phyloP scores from a whole-genome alignment of 768 basidiomycete species.

The Leucosporidium scottii region DNA sequence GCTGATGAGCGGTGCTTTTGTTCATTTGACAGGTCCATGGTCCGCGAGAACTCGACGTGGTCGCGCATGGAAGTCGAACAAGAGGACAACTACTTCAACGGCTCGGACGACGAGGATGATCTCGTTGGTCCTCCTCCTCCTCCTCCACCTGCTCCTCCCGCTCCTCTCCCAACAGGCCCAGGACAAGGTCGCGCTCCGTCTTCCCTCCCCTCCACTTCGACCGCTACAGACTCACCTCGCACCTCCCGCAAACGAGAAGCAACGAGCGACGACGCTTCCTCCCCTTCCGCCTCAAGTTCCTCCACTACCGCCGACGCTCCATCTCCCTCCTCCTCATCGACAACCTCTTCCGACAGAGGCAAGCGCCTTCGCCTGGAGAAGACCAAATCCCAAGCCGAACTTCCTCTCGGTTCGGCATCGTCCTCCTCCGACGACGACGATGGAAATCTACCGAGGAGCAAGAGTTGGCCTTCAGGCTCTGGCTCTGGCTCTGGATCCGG shows the following conservation, averaged over 20 bases:
- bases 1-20: too few relatives aligned
- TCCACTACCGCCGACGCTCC: too few relatives aligned
- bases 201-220: neutral
- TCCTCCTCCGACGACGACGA: neutral
- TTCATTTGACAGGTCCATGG: slow-evolving; percentile 1
- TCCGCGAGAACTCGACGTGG: neutral
- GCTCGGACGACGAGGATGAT: slow-evolving; percentile 60
- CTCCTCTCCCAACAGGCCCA: slow-evolving; percentile 36
- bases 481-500: neutral
- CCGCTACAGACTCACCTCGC: neutral
- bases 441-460: neutral
- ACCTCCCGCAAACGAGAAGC: slow-evolving; percentile 1
- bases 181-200: slow-evolving; percentile 45
- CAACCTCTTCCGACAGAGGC: neutral
- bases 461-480: neutral
- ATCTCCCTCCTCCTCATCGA: too few relatives aligned
- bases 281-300: too few relatives aligned
- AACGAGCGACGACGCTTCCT: neutral
- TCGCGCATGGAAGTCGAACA: slow-evolving; percentile 45
- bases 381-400: neutral
- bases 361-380: neutral
- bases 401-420: too few relatives aligned
- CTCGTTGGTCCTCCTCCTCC: neutral
- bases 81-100: slow-evolving; percentile 92
- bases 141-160: neutral